Conservation (phyloP, 1,284 basidiomycete genomes). For the Pseudozyma hubeiensis region DNA sequence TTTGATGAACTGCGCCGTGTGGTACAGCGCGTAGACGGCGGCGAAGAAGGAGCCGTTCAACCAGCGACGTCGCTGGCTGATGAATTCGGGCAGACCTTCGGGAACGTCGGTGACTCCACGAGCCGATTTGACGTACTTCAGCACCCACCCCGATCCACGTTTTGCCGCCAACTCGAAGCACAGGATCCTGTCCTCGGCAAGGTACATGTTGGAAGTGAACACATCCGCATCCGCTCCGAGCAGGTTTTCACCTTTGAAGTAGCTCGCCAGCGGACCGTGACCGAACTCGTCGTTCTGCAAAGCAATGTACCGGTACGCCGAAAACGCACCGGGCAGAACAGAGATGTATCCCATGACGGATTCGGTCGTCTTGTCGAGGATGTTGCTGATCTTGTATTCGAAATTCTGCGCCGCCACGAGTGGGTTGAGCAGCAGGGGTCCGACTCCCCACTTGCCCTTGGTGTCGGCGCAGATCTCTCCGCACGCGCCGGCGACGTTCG, state of each 20-base stretch:
- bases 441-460: slow-evolving; percentile 70
- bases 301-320: slow-evolving; percentile 80
- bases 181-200: slow-evolving; percentile 78
- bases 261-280: slow-evolving; percentile 87
- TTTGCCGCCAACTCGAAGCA: slow-evolving; percentile 98
- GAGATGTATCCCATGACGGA: slow-evolving; percentile 66
- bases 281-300: slow-evolving; percentile 88
- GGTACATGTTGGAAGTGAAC: slow-evolving; percentile 79
- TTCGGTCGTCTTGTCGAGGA: slow-evolving; percentile 67
- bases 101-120: slow-evolving; percentile 96
- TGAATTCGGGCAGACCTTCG: slow-evolving; percentile 92
- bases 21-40: slow-evolving; percentile 74
- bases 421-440: slow-evolving; percentile 91
- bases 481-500: slow-evolving; percentile 90
- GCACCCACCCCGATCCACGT: slow-evolving; percentile 86
- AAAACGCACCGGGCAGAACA: slow-evolving; percentile 59
- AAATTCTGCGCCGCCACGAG: slow-evolving; percentile 87
- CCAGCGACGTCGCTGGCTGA: slow-evolving; percentile 90
- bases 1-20: slow-evolving; percentile 83
- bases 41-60: slow-evolving; percentile 92
- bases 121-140: slow-evolving; percentile 95
- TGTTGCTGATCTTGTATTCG: slow-evolving; percentile 79
- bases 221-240: slow-evolving; percentile 92
- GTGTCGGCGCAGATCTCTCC: slow-evolving; percentile 72
- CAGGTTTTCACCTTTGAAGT: slow-evolving; percentile 95